Evolutionary conservation across 2,329 filamentous ascomycete species (phyloP).

Genomic region (Aureobasidium uvarum): DNA sequence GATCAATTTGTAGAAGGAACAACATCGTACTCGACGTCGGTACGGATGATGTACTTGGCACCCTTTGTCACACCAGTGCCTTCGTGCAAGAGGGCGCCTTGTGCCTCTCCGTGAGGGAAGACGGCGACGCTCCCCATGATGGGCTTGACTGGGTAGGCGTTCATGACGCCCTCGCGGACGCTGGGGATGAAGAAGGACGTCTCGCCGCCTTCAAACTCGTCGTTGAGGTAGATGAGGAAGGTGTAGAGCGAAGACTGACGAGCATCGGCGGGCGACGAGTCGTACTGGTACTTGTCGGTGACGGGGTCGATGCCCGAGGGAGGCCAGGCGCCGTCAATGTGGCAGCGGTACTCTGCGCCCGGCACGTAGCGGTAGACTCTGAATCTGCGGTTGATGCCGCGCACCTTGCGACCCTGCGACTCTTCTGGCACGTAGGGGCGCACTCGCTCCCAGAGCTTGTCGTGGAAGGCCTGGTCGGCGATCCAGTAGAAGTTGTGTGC

Average conservation of each 20-base stretch:
- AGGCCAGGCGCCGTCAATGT: constrained; percentile 72
- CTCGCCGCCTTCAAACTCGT: constrained; percentile 69
- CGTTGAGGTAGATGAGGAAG: constrained; percentile 67
- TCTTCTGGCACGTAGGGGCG: constrained; percentile 56
- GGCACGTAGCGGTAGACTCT: constrained; percentile 71
- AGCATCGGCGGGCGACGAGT: constrained; percentile 58
- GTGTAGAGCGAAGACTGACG: constrained; percentile 68
- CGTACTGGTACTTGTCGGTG: constrained; percentile 62
- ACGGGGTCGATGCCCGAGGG: constrained; percentile 62
- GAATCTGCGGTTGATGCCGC: constrained; percentile 68
- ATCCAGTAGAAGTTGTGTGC: constrained; percentile 76
- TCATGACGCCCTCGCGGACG: constrained; percentile 62
- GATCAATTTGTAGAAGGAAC: constrained; percentile 32
- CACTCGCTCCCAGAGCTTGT: constrained; percentile 62
- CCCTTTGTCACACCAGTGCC: constrained; percentile 68
- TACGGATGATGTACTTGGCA: constrained; percentile 67
- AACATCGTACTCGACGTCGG: constrained; percentile 69
- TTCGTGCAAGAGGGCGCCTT: constrained; percentile 65
- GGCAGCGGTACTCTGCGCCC: constrained; percentile 68
- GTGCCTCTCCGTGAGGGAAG: constrained; percentile 67
- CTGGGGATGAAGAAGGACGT: constrained; percentile 69
- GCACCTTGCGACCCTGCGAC: constrained; percentile 56
- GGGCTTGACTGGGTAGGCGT: constrained; percentile 66
- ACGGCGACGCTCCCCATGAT: constrained; percentile 67
- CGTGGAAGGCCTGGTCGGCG: constrained; percentile 61